Evolutionary conservation across 306 rosid genomes (phyloP), one percentile per base, ranked within the genome.

Genomic region (Malus domestica): DNA sequence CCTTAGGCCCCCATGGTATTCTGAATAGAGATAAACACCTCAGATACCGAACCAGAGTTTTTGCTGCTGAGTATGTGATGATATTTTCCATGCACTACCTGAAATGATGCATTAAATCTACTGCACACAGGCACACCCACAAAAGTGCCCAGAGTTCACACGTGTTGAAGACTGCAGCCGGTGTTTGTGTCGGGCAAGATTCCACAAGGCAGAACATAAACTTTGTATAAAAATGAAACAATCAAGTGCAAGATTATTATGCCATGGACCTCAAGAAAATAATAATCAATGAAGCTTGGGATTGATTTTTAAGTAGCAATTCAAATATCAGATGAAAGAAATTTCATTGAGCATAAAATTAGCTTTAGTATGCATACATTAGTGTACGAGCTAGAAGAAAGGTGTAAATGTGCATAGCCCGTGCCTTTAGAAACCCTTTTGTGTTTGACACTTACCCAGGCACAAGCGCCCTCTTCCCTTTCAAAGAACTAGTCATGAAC

Each of bases 11-110:
- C 63, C 78, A 49, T 55, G 82, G 79, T 74, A 68, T 83, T 44
- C 52, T 83, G 38, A 90, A 87, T 74, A 89, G 96, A 83, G 97
- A 95, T 61, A 90, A 88, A 83, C 95, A 92, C 87, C 97, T 92
- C 78, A 90, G 98, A 95, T 90, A 95, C 81, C 88, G 93, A 79
- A 95, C 98, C 75, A 85, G 98, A 83, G 93, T 88, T 76, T 95
- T 95, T 86, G 97, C 97, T 58, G 98, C 98, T 29, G 97, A 95
- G 98, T 95, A 90, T 79, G 96, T 84, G 89, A 81, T 83, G 54
- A 73, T 44, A 35, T 30, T 40, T 23, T 69, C 23, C 70, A 5
- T 73, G n/a, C 72, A 65, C 45, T n/a, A 4, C 29, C 23, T 16
- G 54, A 49, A 49, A 14, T 27, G 57, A 3, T 73, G 16, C 69